phyloP scores from a whole-genome alignment of 2,329 filamentous ascomycete species.

The Fusarium bulbicola region DNA sequence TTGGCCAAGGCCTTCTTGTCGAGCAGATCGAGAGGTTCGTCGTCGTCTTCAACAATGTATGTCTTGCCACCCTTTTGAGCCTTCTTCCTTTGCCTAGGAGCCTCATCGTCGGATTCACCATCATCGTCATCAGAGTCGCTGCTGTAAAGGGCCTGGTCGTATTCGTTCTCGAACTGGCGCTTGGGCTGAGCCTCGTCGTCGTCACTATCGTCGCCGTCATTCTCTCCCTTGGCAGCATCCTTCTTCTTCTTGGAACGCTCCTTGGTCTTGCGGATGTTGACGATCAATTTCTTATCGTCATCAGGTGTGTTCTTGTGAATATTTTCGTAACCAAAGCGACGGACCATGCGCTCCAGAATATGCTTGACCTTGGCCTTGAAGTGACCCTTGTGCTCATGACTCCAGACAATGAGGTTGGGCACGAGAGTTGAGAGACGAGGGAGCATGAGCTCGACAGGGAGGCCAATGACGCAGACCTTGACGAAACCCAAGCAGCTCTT shows the following conservation, averaged over 20 bases:
- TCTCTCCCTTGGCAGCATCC: slow-evolving; percentile 69
- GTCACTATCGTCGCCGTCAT: slow-evolving; percentile 65
- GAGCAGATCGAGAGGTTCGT: slow-evolving; percentile 93
- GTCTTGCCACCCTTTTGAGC: slow-evolving; percentile 71
- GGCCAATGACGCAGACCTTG: slow-evolving; percentile 90
- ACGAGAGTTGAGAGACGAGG: slow-evolving; percentile 81
- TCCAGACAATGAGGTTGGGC: slow-evolving; percentile 94
- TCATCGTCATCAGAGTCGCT: slow-evolving; percentile 70
- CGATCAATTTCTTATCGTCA: slow-evolving; percentile 86
- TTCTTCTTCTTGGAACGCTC: slow-evolving; percentile 92
- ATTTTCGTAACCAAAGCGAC: slow-evolving; percentile 84
- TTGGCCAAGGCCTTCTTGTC: slow-evolving; percentile 89
- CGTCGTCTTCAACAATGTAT: slow-evolving; percentile 94
- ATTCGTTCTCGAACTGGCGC: slow-evolving; percentile 86
- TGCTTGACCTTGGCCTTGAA: slow-evolving; percentile 98
- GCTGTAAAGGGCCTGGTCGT: slow-evolving; percentile 95
- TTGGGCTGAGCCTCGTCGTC: slow-evolving; percentile 58
- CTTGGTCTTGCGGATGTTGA: slow-evolving; percentile 94
- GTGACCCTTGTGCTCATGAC: slow-evolving; percentile 96
- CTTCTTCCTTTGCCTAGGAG: slow-evolving; percentile 60
- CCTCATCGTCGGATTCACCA: slow-evolving; percentile 64
- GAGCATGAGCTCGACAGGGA: slow-evolving; percentile 81
- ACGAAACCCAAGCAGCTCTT: slow-evolving; percentile 94
- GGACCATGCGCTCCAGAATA: slow-evolving; percentile 92
- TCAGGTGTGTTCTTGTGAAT: slow-evolving; percentile 86